These are phyloP conservation scores for Backusella parvicylindrica DNA, from an alignment of 192 early-diverging fungal genomes.

Conservation along the genomic window DNA sequence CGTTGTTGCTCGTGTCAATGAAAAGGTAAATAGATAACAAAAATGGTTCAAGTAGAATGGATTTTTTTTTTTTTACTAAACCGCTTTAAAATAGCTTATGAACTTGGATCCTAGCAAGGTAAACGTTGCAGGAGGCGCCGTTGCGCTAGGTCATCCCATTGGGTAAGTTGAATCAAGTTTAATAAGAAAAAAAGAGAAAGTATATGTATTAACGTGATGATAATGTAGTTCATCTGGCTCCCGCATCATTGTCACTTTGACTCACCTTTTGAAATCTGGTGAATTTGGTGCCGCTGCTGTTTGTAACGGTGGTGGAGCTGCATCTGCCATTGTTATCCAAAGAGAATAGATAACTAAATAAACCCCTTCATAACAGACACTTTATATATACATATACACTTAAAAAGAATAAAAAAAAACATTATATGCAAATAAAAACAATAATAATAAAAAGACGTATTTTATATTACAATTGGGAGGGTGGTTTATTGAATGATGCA, in stretches of 20 bases:
- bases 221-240: slow-evolving; percentile 61
- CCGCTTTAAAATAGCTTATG: slow-evolving; percentile 43
- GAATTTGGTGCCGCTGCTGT: slow-evolving; percentile 78
- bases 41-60: no score
- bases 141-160: slow-evolving; percentile 79
- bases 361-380: neutral
- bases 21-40: slow-evolving; percentile 46
- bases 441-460: neutral
- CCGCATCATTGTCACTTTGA: slow-evolving; percentile 80
- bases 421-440: no score
- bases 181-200: no score
- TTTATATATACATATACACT: neutral
- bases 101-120: slow-evolving; percentile 65
- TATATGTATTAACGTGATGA: neutral
- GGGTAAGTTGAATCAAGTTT: slow-evolving; percentile 38
- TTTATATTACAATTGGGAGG: neutral
- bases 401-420: neutral
- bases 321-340: slow-evolving; percentile 67
- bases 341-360: slow-evolving; percentile 29
- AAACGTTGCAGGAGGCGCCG: slow-evolving; percentile 82
- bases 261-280: slow-evolving; percentile 76
- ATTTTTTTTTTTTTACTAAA: neutral
- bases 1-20: slow-evolving; percentile 89
- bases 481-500: neutral
- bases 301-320: slow-evolving; percentile 85